Conservation (phyloP, 2,329 filamentous ascomycete genomes). For the Plectosphaerella plurivora region DNA sequence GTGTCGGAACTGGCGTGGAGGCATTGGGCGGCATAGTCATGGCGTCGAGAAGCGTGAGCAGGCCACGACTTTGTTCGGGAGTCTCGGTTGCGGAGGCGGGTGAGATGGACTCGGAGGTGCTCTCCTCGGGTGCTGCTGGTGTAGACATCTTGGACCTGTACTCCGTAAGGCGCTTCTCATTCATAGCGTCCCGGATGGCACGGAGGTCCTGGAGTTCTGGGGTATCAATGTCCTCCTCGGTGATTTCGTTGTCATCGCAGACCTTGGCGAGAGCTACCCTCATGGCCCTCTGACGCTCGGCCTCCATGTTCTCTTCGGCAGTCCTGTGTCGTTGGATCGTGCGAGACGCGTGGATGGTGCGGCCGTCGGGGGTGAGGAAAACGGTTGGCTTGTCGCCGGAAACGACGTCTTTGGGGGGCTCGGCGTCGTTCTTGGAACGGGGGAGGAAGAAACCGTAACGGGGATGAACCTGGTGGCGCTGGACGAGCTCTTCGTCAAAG, state of each 20-base stretch:
- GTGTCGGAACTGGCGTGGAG: not conserved
- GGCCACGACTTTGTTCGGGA: not conserved
- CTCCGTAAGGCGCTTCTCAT: not conserved
- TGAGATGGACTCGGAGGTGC: too few species aligned
- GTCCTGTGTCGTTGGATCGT: constrained; percentile 28
- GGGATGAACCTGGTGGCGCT: constrained; percentile 47
- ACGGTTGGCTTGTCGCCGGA: constrained; percentile 44
- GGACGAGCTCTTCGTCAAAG: constrained; percentile 45
- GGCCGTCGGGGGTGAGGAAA: constrained; percentile 42
- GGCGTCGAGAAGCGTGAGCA: not conserved
- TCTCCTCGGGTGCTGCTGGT: too few species aligned
- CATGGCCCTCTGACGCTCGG: not conserved
- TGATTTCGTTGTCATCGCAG: constrained; percentile 16
- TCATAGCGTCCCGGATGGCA: constrained; percentile 11
- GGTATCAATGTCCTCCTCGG: constrained; percentile 25
- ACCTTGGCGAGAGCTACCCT: not conserved
- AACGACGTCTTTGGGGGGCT: constrained; percentile 32
- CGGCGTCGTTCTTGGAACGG: constrained; percentile 39
- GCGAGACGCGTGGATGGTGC: constrained; percentile 44
- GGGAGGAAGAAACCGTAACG: constrained; percentile 48
- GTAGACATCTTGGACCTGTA: too few species aligned
- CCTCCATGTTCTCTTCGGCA: constrained; percentile 17
- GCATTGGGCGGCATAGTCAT: not conserved
- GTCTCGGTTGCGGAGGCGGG: too few species aligned
- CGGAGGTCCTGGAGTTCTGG: constrained; percentile 26